These are phyloP conservation scores for Rhexocercosporidium sp. DNA, from an alignment of 2,329 filamentous ascomycete species.

Conservation along the genomic window DNA sequence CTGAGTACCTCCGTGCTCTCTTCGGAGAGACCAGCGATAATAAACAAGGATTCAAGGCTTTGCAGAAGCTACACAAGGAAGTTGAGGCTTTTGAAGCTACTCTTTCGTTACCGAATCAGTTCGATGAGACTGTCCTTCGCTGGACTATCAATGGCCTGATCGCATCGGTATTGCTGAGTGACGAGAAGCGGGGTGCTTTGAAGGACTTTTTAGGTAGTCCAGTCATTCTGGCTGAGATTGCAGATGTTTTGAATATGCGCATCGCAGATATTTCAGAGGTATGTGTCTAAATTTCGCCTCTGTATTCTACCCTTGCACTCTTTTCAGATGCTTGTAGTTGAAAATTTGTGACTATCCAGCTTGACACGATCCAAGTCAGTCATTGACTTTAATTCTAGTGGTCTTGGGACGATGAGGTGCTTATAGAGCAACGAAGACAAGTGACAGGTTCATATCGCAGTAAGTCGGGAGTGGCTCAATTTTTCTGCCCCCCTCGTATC, in stretches of 20 bases:
- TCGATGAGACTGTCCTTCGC: conserved; percentile 49
- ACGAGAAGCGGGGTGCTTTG: conserved; percentile 55
- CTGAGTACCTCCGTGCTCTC: conserved; percentile 54
- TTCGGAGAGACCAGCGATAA: conserved; percentile 47
- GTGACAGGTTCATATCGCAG: conserved; percentile 62
- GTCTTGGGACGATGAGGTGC: conserved; percentile 54
- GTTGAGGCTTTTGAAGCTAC: conserved; percentile 46
- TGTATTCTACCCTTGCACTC: neutral
- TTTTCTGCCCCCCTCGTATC: neutral
- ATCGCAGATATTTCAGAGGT: conserved; percentile 50
- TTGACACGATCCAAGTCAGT: neutral
- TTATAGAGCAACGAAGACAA: conserved; percentile 57
- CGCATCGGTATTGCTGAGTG: conserved; percentile 54
- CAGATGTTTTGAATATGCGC: conserved; percentile 63
- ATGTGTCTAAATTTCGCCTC: neutral
- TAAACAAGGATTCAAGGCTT: conserved; percentile 47
- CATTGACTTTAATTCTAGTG: conserved; percentile 44
- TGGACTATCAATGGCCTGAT: conserved; percentile 55
- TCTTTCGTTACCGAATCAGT: conserved; percentile 40
- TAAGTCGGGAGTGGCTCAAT: conserved; percentile 6
- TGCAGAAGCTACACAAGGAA: conserved; percentile 48
- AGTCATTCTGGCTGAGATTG: conserved; percentile 57
- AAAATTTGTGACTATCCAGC: neutral
- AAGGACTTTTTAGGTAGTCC: conserved; percentile 55
- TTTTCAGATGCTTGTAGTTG: neutral